A percentile compares a stretch with the other conserved stretches of the same genome.
Evolutionary conservation across 2,329 filamentous ascomycete genomes (phyloP).

Genomic region (Colletotrichum sojae): DNA sequence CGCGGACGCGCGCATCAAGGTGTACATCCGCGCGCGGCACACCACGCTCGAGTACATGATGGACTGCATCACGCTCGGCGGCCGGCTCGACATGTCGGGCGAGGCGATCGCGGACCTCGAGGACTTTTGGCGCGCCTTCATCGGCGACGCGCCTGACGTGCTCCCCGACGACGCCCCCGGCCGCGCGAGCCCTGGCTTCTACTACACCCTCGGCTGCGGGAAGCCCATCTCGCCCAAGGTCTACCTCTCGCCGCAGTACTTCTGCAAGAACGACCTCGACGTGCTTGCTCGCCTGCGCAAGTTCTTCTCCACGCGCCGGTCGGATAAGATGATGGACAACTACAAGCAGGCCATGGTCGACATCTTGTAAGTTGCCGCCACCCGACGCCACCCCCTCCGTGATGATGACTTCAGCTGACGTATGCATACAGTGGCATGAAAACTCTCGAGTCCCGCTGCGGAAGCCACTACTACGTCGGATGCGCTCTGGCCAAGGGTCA

Average conservation of each 20-base stretch:
- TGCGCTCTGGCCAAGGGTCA: slow-evolving; percentile 35
- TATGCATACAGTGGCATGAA: slow-evolving; percentile 15
- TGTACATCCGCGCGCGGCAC: slow-evolving; percentile 33
- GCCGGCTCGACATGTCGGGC: slow-evolving; percentile 36
- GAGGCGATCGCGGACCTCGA: slow-evolving; percentile 33
- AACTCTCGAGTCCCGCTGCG: slow-evolving; percentile 33
- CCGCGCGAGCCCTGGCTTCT: slow-evolving; percentile 33
- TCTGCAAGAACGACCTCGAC: slow-evolving; percentile 29
- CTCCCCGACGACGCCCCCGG: slow-evolving; percentile 31
- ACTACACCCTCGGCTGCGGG: slow-evolving; percentile 35
- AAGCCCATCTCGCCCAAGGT: slow-evolving; percentile 36
- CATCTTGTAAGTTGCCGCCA: slow-evolving; percentile 29
- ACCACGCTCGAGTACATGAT: slow-evolving; percentile 36
- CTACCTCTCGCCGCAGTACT: slow-evolving; percentile 35
- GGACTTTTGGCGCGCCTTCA: slow-evolving; percentile 31
- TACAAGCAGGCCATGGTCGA: slow-evolving; percentile 34
- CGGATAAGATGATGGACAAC: slow-evolving; percentile 38
- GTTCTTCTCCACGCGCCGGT: slow-evolving; percentile 34
- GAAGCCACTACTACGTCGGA: slow-evolving; percentile 37
- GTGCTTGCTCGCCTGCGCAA: slow-evolving; percentile 31
- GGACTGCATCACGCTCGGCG: slow-evolving; percentile 36
- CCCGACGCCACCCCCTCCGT: background rate
- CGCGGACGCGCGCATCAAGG: slow-evolving; percentile 31
- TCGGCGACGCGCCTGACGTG: slow-evolving; percentile 21
- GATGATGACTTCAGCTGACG: slow-evolving; percentile 5